A percentile compares a stretch with the other conserved stretches of the same genome.
phyloP scores from a whole-genome alignment of 176 grass and related monocot species.

The barley (Hordeum vulgare) region DNA sequence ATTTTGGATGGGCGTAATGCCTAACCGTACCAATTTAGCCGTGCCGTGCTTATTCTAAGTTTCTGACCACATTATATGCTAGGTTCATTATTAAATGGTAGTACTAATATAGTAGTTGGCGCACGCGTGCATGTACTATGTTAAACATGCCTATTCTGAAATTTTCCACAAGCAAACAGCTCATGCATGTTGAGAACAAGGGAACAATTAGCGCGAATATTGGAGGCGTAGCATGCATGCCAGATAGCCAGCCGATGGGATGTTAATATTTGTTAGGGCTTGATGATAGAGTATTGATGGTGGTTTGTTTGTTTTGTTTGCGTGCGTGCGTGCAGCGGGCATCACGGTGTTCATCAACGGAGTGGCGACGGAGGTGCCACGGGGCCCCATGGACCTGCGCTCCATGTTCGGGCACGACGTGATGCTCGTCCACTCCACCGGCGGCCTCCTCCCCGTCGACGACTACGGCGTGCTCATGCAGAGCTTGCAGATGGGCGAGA shows the following conservation, averaged over 20 bases:
- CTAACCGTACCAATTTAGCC: background rate
- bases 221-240: background rate
- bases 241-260: background rate
- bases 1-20: background rate
- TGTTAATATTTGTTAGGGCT: background rate
- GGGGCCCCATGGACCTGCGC: slow-evolving; percentile 68
- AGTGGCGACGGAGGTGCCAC: slow-evolving; percentile 63
- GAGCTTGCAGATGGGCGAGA: slow-evolving; percentile 86
- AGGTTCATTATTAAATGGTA: background rate
- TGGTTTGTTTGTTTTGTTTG: background rate
- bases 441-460: slow-evolving; percentile 60
- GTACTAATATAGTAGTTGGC: background rate
- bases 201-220: background rate
- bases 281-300: background rate
- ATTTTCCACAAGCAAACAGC: background rate
- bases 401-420: slow-evolving; percentile 77
- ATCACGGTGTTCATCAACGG: slow-evolving; percentile 96
- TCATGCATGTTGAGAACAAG: background rate
- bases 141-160: background rate
- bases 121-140: slow-evolving; percentile 8
- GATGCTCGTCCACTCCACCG: slow-evolving; percentile 69
- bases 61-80: background rate
- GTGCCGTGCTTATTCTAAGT: background rate
- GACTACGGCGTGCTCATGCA: slow-evolving; percentile 72
- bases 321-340: slow-evolving; percentile 16